These are phyloP conservation scores for Trichosporon asahii DNA, from an alignment of 1,284 basidiomycete genomes.

Conservation along the genomic window DNA sequence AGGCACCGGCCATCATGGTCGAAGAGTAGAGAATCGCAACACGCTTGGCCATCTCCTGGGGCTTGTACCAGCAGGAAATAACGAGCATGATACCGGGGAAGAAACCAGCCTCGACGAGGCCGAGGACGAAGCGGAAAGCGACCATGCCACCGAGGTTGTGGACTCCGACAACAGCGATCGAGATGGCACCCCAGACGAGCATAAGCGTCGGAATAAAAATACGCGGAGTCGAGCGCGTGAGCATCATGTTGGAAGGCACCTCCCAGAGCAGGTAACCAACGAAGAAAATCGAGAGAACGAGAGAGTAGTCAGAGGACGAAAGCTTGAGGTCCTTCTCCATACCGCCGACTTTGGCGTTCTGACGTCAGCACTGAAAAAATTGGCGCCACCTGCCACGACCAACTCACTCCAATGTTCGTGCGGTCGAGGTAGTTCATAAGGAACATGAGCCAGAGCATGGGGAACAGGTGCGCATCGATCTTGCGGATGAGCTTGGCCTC, in stretches of 20 bases:
- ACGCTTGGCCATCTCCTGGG: slow-evolving; percentile 36
- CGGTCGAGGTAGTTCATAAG: slow-evolving; percentile 17
- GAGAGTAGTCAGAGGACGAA: slow-evolving; percentile 42
- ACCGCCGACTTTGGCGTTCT: slow-evolving; percentile 51
- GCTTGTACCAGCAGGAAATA: slow-evolving; percentile 28
- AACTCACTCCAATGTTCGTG: slow-evolving; percentile 8
- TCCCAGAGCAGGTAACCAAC: slow-evolving; percentile 31
- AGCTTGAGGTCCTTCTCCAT: slow-evolving; percentile 48
- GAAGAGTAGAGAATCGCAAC: slow-evolving; percentile 43
- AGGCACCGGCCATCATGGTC: slow-evolving; percentile 42
- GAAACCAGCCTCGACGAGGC: slow-evolving; percentile 46
- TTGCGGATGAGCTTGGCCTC: slow-evolving; percentile 49
- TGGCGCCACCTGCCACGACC: too few relatives aligned
- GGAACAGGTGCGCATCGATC: slow-evolving; percentile 48
- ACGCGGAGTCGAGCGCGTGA: slow-evolving; percentile 45
- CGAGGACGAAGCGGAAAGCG: slow-evolving; percentile 49
- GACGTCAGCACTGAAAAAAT: background rate
- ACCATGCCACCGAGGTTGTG: slow-evolving; percentile 47
- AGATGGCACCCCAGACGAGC: slow-evolving; percentile 35
- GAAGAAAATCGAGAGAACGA: slow-evolving; percentile 50
- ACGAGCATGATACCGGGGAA: slow-evolving; percentile 45
- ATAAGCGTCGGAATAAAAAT: slow-evolving; percentile 47
- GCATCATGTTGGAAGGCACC: slow-evolving; percentile 49
- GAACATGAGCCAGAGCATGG: slow-evolving; percentile 39
- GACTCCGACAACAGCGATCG: slow-evolving; percentile 37